A percentile compares a stretch with the other conserved stretches of the same genome.
phyloP scores from a whole-genome alignment of 2,329 filamentous ascomycete genomes.

The Celoporthe dispersa region DNA sequence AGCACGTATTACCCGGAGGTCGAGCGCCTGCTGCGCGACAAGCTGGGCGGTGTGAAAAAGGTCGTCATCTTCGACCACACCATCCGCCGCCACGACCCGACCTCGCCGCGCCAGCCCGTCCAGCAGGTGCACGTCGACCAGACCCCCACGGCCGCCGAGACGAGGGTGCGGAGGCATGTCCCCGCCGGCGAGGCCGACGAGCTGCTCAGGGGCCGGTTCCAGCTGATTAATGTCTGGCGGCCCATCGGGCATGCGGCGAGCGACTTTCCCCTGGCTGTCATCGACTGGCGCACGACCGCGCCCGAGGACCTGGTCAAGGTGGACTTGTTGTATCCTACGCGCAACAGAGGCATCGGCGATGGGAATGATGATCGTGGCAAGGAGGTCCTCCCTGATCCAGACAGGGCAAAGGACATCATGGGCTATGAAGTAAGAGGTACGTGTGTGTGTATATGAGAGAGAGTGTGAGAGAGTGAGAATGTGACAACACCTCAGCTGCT shows the following conservation, averaged over 20 bases:
- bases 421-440: slow-evolving; percentile 61
- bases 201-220: slow-evolving; percentile 61
- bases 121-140: slow-evolving; percentile 76
- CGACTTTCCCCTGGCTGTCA: slow-evolving; percentile 67
- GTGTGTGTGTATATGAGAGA: slow-evolving; percentile 5
- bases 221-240: slow-evolving; percentile 74
- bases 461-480: neutral
- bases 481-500: neutral
- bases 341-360: slow-evolving; percentile 36
- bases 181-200: slow-evolving; percentile 58
- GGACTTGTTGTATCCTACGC: slow-evolving; percentile 64
- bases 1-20: slow-evolving; percentile 65
- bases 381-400: slow-evolving; percentile 57
- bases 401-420: slow-evolving; percentile 51
- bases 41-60: slow-evolving; percentile 55
- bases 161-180: slow-evolving; percentile 65
- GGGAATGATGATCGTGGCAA: slow-evolving; percentile 62
- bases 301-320: slow-evolving; percentile 63
- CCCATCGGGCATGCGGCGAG: slow-evolving; percentile 65
- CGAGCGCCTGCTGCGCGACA: slow-evolving; percentile 57
- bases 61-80: slow-evolving; percentile 76
- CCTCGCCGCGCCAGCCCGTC: slow-evolving; percentile 65
- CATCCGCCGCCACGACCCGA: slow-evolving; percentile 60
- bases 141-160: slow-evolving; percentile 64
- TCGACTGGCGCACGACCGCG: slow-evolving; percentile 66